Evolutionary conservation across 1,139 yeast genomes (phyloP).

Genomic region (Protomyces inouyei): DNA sequence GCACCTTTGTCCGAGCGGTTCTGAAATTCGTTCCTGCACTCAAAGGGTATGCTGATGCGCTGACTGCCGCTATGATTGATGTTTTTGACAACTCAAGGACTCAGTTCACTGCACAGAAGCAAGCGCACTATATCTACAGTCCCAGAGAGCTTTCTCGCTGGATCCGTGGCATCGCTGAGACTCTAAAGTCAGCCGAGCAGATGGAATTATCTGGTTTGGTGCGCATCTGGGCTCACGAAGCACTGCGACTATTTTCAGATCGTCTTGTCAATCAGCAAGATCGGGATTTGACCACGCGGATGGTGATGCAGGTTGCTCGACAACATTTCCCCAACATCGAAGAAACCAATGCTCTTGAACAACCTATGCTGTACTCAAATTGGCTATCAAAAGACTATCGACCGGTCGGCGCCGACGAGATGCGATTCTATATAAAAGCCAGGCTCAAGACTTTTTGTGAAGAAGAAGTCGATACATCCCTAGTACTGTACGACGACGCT

Average conservation of each 20-base stretch:
- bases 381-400: constrained; percentile 68
- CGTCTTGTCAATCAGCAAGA: constrained; percentile 54
- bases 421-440: constrained; percentile 56
- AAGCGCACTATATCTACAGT: constrained; percentile 65
- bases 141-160: constrained; percentile 92
- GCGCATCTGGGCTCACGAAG: constrained; percentile 79
- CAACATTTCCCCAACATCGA: constrained; percentile 50
- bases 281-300: constrained; percentile 49
- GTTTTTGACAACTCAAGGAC: constrained; percentile 51
- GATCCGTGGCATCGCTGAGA: constrained; percentile 69
- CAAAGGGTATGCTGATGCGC: constrained; percentile 49
- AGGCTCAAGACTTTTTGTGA: constrained; percentile 70
- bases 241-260: constrained; percentile 69
- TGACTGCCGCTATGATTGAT: constrained; percentile 65
- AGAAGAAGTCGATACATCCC: constrained; percentile 60
- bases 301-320: constrained; percentile 44
- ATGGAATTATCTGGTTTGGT: constrained; percentile 47
- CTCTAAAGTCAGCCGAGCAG: constrained; percentile 45
- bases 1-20: constrained; percentile 53
- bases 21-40: constrained; percentile 61
- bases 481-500: constrained; percentile 65
- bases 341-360: constrained; percentile 40
- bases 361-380: constrained; percentile 61
- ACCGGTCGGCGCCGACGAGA: constrained; percentile 50
- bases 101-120: constrained; percentile 44